A percentile compares a stretch with the other conserved stretches of the same genome.
Evolutionary conservation across 176 grass and related monocot genomes (phyloP).

Genomic region (Luzula sylvatica): DNA sequence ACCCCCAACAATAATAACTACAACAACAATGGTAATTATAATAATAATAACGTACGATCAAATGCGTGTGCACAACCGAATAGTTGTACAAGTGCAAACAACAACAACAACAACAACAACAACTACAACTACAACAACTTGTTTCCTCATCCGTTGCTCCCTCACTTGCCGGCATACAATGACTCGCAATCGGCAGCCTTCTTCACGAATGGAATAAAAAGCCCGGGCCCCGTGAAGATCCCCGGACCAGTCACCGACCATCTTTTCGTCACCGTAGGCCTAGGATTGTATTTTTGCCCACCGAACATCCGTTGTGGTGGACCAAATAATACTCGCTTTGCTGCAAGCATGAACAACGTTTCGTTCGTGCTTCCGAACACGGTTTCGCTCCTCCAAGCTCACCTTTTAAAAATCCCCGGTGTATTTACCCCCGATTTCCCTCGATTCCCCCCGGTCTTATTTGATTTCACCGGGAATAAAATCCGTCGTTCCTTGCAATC

Average conservation of each 20-base stretch:
- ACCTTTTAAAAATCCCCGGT: slow-evolving; percentile 35
- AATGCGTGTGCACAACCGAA: not conserved
- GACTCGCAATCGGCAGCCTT: slow-evolving; percentile 38
- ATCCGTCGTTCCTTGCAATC: slow-evolving; percentile 35
- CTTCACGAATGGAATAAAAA: slow-evolving; percentile 46
- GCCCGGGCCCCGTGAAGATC: slow-evolving; percentile 29
- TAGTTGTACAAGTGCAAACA: not conserved
- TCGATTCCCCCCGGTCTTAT: slow-evolving; percentile 44
- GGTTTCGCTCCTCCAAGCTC: slow-evolving; percentile 49
- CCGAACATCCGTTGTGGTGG: slow-evolving; percentile 32
- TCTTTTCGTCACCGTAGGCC: slow-evolving; percentile 67
- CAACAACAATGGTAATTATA: not conserved
- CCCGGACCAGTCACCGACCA: slow-evolving; percentile 43
- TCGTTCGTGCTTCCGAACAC: slow-evolving; percentile 58
- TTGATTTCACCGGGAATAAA: slow-evolving; percentile 63
- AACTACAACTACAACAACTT: slow-evolving; percentile 2
- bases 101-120: not conserved
- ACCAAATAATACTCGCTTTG: slow-evolving; percentile 57
- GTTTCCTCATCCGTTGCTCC: slow-evolving; percentile 21
- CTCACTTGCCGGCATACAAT: slow-evolving; percentile 58
- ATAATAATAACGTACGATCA: not conserved
- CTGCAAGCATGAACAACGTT: slow-evolving; percentile 81
- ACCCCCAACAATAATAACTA: not conserved
- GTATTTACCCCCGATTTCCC: slow-evolving; percentile 69
- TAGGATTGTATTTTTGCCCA: slow-evolving; percentile 47